Base-by-base conservation (phyloP, 192 early-diverging fungal genomes). In the Coemansia sp. region DNA sequence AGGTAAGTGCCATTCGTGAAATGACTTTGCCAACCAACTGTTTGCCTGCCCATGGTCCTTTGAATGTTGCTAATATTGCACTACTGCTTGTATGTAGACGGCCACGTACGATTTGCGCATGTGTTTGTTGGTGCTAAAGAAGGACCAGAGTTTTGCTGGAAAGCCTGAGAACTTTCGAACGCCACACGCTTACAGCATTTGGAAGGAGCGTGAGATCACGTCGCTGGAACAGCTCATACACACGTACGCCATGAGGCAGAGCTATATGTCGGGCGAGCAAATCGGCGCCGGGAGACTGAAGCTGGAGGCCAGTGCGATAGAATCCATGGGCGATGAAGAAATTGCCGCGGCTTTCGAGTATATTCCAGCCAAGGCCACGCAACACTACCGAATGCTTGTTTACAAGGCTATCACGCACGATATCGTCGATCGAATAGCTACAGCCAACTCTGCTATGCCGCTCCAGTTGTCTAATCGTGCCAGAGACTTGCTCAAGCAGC, bases 161-260 rank as follows among this genome's bases (percentile, higher is more conserved):
- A 73, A 65, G 44, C 82, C 82, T 0, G 75, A 66, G 6, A 58
- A 80, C 55, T 84, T 84, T 62, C 62, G 70, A 29, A 67, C 74
- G 5, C 50, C 31, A 7, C 77, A 76, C 27, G 71, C 74, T 29
- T 84, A 84, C 60, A 67, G 65, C 1, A 29, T 74, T 38, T 84
- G 82, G 82, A 84, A 84, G 74, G 73, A 76, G 36, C 82, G 82
- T 64, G 82, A 84, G 57, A 69, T 74, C 41, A 80, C 72, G 3
- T 63, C 66, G 50, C 78, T 84, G 11, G 78, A 80, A 64, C 82
- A 84, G 72, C 72, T 84, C 25, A 80, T 84, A 17, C 66, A 75
- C 32, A 63, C 78, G 34, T 80, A 67, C 21, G 64, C 78, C 10
- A 68, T 80, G 62, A 67, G 73, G n/a, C 77, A 68, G 62, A 74